Evolutionary conservation across 2,329 filamentous ascomycete genomes (phyloP).

Genomic region (Claviceps humidiphila): DNA sequence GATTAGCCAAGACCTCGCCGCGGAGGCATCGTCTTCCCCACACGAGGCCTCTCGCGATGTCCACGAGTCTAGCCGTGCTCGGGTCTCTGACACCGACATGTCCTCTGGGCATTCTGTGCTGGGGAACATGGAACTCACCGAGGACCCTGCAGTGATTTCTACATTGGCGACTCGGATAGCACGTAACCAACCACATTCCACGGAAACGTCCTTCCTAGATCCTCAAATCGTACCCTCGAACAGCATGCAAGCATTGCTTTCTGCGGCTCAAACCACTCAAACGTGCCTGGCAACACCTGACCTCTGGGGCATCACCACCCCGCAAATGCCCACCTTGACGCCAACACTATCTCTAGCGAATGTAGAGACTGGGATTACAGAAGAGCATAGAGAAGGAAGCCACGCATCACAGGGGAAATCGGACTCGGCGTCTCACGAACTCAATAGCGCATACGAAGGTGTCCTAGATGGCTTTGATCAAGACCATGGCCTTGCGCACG

Average conservation of each 20-base stretch:
- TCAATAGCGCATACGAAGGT: constrained; percentile 38
- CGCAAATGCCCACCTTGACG: not conserved
- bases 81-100: constrained; percentile 6
- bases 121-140: constrained; percentile 13
- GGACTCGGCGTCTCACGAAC: constrained; percentile 23
- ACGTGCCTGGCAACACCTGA: not conserved
- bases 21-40: constrained; percentile 11
- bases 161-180: not conserved
- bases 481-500: constrained; percentile 28
- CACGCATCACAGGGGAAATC: constrained; percentile 13
- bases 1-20: constrained; percentile 29
- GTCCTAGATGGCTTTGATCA: constrained; percentile 33
- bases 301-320: not conserved
- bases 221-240: not conserved
- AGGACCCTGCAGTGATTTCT: constrained; percentile 15
- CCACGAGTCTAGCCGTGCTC: not conserved
- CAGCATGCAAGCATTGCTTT: not conserved
- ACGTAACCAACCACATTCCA: not conserved
- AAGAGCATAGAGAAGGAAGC: constrained; percentile 9
- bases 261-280: not conserved
- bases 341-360: not conserved
- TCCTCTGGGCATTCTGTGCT: constrained; percentile 7
- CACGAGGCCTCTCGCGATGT: constrained; percentile 3
- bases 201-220: not conserved
- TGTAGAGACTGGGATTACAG: not conserved